Base-by-base conservation (phyloP, 352 stramenopile genomes). In the Plasmopara halstedii region DNA sequence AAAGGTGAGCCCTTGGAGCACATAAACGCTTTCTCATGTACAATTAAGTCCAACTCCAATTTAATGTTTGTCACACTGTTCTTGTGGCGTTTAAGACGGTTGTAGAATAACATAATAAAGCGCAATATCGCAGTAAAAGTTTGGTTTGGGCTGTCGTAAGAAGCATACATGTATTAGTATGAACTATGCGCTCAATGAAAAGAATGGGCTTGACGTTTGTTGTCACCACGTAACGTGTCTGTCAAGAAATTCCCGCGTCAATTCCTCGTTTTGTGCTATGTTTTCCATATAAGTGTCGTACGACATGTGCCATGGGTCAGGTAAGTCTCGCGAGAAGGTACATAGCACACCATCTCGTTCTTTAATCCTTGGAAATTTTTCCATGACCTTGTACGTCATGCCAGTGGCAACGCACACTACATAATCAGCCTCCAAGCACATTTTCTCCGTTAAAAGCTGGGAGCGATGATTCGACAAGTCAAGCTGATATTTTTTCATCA, bases 261-360 rank as follows among this genome's bases (percentile, higher is more conserved):
- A 69, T 55, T 85, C 73, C 42, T 89, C 77, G 48, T 80, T 73
- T 50, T 82, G 68, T 27, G 74, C 72, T n/a, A 82, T 66, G 34
- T 73, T 87, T 51, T 86, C 67, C 72, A 87, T 84, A 59, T 89
- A 89, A 13, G 70, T 86, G 52, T 83, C 73, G 53, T 87, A 87
- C 20, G 72, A 64, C 78, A 89, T 89, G 69, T 85, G 73, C 78
- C 78, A 89, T 34, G 78, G 78, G 43, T 89, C 78, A 3, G 75
- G 78, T 20, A 89, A 59, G 59, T 89, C 78, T 25, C 68, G 56
- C 17, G 70, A 64, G 23, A 87, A 66, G 42, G 63, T 72, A 45
- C 61, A 73, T 13, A 89, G 65, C 58, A 82, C 70, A 8, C 53
- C 66, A 3, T 67, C 54, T 17, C 71, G 63, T 42, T 86, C 73